Conservation (phyloP, 73 alveolate species). For the Blepharisma japonicum region DNA sequence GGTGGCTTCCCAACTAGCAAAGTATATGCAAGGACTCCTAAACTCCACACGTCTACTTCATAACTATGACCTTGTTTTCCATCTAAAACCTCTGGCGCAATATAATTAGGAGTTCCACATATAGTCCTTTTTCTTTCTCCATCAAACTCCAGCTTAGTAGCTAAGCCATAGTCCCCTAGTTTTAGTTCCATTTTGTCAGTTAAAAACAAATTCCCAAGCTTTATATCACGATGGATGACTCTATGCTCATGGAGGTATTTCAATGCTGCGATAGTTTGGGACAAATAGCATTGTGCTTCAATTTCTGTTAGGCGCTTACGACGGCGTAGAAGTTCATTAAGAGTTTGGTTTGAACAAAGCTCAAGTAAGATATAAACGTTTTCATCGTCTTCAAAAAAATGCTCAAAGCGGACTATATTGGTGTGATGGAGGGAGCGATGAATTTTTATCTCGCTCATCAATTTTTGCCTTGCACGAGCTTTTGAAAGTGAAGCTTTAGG, state of each 20-base stretch:
- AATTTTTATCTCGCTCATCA: constrained; percentile 64
- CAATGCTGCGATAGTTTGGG: constrained; percentile 56
- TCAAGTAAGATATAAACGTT: constrained; percentile 46
- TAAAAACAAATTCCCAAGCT: constrained; percentile 74
- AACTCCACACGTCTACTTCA: constrained; percentile 87
- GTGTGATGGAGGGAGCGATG: constrained; percentile 72
- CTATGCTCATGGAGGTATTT: constrained; percentile 60
- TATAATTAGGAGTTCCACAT: constrained; percentile 87
- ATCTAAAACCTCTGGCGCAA: constrained; percentile 87
- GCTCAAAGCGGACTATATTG: constrained; percentile 70
- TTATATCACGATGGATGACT: constrained; percentile 76
- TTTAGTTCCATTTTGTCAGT: constrained; percentile 84
- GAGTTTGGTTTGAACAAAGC: constrained; percentile 58
- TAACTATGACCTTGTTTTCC: constrained; percentile 77
- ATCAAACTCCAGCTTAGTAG: constrained; percentile 75
- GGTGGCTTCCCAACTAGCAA: constrained; percentile 84
- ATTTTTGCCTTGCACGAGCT: constrained; percentile 31
- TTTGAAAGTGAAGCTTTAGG: constrained; percentile 33
- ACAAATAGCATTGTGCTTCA: constrained; percentile 51
- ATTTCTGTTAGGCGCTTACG: constrained; percentile 55
- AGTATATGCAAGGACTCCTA: constrained; percentile 81
- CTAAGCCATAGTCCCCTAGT: constrained; percentile 85
- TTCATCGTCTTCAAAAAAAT: constrained; percentile 15
- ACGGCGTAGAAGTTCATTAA: constrained; percentile 48
- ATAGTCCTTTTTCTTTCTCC: constrained; percentile 81